Evolutionary conservation across 306 rosid genomes (phyloP).

Genomic region (Arachis stenosperma): DNA sequence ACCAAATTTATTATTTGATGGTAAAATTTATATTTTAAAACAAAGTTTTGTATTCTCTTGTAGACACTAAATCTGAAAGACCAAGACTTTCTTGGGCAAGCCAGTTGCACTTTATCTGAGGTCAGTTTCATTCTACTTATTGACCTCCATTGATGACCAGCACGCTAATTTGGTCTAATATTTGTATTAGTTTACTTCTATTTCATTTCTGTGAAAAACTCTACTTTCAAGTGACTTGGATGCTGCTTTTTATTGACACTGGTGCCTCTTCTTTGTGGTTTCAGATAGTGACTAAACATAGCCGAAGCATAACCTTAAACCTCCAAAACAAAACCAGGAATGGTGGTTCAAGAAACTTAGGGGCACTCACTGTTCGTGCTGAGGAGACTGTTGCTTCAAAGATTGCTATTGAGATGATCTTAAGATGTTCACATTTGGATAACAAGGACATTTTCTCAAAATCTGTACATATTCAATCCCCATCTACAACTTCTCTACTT

Average conservation of each 20-base stretch:
- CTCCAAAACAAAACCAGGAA: conserved; percentile 49
- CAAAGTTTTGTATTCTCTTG: conserved; percentile 26
- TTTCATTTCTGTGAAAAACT: neutral
- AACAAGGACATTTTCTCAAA: conserved; percentile 79
- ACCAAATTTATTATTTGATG: neutral
- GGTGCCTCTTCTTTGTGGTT: conserved; percentile 12
- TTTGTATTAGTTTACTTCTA: neutral
- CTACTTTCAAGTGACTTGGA: too few relatives aligned
- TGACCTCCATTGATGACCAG: neutral
- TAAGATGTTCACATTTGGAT: conserved; percentile 75
- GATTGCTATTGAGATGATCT: conserved; percentile 62
- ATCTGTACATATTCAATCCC: conserved; percentile 52
- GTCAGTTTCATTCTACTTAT: conserved; percentile 43
- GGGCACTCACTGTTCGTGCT: conserved; percentile 71
- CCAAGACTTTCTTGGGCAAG: conserved; percentile 88
- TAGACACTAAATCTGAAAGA: conserved; percentile 69
- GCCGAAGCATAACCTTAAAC: conserved; percentile 52
- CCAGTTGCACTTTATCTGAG: conserved; percentile 78
- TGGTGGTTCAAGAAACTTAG: conserved; percentile 51
- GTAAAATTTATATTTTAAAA: conserved; percentile 13
- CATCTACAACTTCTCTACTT: conserved; percentile 1
- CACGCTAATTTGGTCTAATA: conserved; percentile 14
- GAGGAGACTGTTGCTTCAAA: conserved; percentile 76
- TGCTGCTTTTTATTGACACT: neutral
- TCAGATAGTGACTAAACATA: conserved; percentile 77